Base-by-base conservation (phyloP, 345 rosid species). In the Sapria himalayana region DNA sequence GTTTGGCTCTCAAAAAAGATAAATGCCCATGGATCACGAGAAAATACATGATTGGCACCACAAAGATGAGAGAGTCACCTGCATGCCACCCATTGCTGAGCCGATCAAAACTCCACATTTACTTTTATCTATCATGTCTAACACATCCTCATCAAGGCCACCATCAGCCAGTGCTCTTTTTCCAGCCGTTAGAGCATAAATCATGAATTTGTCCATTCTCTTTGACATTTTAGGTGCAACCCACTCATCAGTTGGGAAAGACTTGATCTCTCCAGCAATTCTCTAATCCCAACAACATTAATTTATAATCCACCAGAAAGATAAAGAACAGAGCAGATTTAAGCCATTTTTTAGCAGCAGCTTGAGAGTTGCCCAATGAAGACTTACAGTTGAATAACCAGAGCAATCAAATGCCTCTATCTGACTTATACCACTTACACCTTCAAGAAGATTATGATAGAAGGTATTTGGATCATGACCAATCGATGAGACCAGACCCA, bases 181-280 rank as follows among this genome's bases (percentile, higher is more conserved):
- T 2, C 97, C 94, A 20, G 97, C 97, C 18, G 74, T 78, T 44
- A 86, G 81, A 59, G 73, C 65, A 63, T 86, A 86, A 52, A 81
- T 86, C 94, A 86, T 81, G 67, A 78, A 86, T 51, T 78, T 81
- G 39, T 86, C 97, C 94, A 86, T 78, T 64, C 97, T 65, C 68
- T 71, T 75, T 3, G 94, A 70, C 35, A 81, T 65, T 47, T 86
- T 86, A 21, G 94, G 94, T 29, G 81, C 76, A 37, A 86, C 54
- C 85, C 73, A 76, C 51, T 94, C 97, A 49, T 86, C 94, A 29
- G 79, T 65, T 19, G 94, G 73, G 47, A 75, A 70, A 19, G 70
- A 62, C 61, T 81, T 81, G 35, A 86, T 78, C 64, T 85, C 96
- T 50, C 86, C 96, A 3, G 93, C 96, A 58, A 85, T 85, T 66